These are phyloP conservation scores for Flagelloscypha sp. DNA, from an alignment of 768 basidiomycete genomes.

Conservation along the genomic window DNA sequence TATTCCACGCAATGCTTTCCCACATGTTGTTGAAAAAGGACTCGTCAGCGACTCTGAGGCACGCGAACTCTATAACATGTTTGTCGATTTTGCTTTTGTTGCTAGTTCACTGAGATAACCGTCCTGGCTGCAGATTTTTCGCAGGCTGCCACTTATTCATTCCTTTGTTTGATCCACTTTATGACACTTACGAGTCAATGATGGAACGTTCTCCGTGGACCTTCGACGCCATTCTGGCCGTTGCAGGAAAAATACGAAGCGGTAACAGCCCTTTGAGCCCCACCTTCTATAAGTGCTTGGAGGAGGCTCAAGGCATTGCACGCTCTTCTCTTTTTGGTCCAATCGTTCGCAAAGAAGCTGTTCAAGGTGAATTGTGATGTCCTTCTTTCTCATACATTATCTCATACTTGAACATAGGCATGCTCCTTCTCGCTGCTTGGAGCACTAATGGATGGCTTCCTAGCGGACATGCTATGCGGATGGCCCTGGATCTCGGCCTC, in stretches of 20 bases:
- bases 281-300: slow-evolving; percentile 85
- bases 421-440: slow-evolving; percentile 89
- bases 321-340: slow-evolving; percentile 90
- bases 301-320: slow-evolving; percentile 94
- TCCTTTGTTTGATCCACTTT: slow-evolving; percentile 85
- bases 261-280: slow-evolving; percentile 79
- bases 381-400: slow-evolving; percentile 8
- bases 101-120: background rate
- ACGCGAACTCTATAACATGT: slow-evolving; percentile 89
- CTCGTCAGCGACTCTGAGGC: slow-evolving; percentile 82
- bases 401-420: slow-evolving; percentile 41
- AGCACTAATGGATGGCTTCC: slow-evolving; percentile 93
- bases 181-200: slow-evolving; percentile 89
- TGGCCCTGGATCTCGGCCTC: slow-evolving; percentile 89
- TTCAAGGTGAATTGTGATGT: slow-evolving; percentile 54
- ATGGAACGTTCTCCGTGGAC: slow-evolving; percentile 94
- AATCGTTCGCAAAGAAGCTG: slow-evolving; percentile 89
- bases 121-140: slow-evolving; percentile 63
- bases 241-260: slow-evolving; percentile 86
- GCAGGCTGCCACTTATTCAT: slow-evolving; percentile 95
- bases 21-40: slow-evolving; percentile 86
- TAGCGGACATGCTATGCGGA: slow-evolving; percentile 91
- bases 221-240: slow-evolving; percentile 87
- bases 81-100: slow-evolving; percentile 23
- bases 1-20: slow-evolving; percentile 78